A percentile compares a stretch with the other conserved stretches of the same genome.
Evolutionary conservation across 192 early-diverging fungal species (phyloP).

Genomic region (Coemansia sp.): DNA sequence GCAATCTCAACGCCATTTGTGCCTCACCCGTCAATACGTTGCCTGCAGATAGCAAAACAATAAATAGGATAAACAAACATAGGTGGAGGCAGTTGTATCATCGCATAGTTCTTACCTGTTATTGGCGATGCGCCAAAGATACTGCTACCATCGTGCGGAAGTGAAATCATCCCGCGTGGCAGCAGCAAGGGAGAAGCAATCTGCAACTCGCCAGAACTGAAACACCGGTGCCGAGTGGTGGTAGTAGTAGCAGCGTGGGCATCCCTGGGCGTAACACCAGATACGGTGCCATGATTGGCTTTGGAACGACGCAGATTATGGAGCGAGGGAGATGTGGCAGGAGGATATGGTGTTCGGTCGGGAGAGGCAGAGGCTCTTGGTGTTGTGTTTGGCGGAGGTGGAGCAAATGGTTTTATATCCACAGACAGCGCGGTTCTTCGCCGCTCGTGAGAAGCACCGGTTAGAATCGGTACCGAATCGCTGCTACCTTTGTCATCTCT

Average conservation of each 20-base stretch:
- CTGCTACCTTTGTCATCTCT: neutral
- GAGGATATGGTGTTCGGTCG: constrained; percentile 36
- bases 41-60: neutral
- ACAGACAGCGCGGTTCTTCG: constrained; percentile 1
- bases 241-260: neutral
- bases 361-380: constrained; percentile 43
- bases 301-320: constrained; percentile 1
- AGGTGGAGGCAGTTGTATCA: too few species aligned
- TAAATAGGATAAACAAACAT: neutral
- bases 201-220: constrained; percentile 22
- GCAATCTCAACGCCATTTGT: too few species aligned
- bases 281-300: too few species aligned
- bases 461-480: neutral
- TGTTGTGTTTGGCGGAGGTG: constrained; percentile 30
- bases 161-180: constrained; percentile 33
- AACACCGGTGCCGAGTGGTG: neutral
- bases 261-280: neutral
- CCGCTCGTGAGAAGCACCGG: constrained; percentile 1
- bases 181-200: constrained; percentile 35
- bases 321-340: constrained; percentile 34
- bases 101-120: constrained; percentile 20
- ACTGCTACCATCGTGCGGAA: constrained; percentile 31
- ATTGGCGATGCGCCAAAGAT: constrained; percentile 33
- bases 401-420: constrained; percentile 12
- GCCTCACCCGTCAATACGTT: too few species aligned